Base-by-base conservation (phyloP, 495 filamentous ascomycete genomes). In the Geopyxis carbonaria region DNA sequence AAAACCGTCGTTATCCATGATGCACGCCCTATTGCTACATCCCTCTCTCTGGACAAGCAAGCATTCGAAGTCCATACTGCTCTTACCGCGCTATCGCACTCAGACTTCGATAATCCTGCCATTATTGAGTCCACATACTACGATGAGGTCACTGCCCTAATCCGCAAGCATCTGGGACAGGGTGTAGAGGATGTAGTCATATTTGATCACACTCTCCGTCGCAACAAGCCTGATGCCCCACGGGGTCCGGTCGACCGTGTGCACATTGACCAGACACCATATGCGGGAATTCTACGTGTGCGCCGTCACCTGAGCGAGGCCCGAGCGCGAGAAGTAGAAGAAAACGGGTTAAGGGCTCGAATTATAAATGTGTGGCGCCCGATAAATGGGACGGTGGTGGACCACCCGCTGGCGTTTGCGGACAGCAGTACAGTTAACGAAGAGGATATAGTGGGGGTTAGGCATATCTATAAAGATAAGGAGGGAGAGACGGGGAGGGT, bases 141-240 rank as follows among this genome's bases (percentile, higher is more conserved):
- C 67, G 79, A 82, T 0, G 82, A 91, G 52, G 70, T 87, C 16
- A 71, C 78, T 58, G 42, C 59, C 5, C 63, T 92, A 34, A 58
- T 93, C 0, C 61, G 76, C 1, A 45, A 63, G 14, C 51, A 68
- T 41, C 62, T 84, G 36, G 72, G 75, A 2, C 78, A 74, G 23
- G 64, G 65, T 14, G 62, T 68, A 30, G 60, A 69, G 3, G 27
- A 11, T 2, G 61, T 91, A 22, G 55, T 80, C 42, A 57, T 93
- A 48, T 93, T 93, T 66, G 84, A 93, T 69, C 81, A 93, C 63
- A 93, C 84, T 11, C 73, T 92, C 63, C 79, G 84, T 2, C 72
- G 76, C 25, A 58, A 69, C 4, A 52, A 41, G 3, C 62, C 68
- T 1, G 42, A 55, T 27, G 67, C 78, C 0, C 38, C 47, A 2